Base-by-base conservation (phyloP, 164 flowering plant genomes). In the Dillenia turbinata region DNA sequence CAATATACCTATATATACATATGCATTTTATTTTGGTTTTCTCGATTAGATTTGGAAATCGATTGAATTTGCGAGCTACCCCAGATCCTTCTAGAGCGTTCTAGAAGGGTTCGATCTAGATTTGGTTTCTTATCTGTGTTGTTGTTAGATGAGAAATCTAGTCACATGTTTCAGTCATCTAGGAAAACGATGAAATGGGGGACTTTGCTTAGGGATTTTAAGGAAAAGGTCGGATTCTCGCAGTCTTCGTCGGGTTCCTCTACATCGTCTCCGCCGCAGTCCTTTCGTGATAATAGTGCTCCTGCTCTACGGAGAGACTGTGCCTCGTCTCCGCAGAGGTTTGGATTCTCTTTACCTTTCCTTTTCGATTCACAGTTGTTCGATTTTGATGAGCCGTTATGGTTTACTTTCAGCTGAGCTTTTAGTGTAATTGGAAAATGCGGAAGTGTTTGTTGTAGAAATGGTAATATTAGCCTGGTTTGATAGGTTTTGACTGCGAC, bases 121-220 rank as follows among this genome's bases (percentile, higher is more conserved):
- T 33, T 33, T 33, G 40, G 40, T 33, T 33, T 33, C 40, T 33
- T 33, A 33, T 33, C 40, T 33, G 40, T 4, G 64, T 47, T 55
- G 50, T 24, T 55, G 54, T 47, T 15, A 62, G 70, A 52, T 63
- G 66, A 52, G 63, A 59, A 79, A 70, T 55, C 60, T 33, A 33
- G 40, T 33, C 50, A n/a, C 64, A 75, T 81, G 85, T 79, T 83
- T 69, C 74, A 72, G 61, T 71, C 80, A 66, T 75, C 79, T 47
- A 65, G 81, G 67, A 70, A 70, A 83, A 83, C 87, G 73, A 94
- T 94, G 99, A 94, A 91, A 94, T 94, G 97, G 99, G 84, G 54
- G 47, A 65, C 96, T 82, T 85, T 94, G 93, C 87, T 94, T 75
- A 88, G 89, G 80, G 97, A 94, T 76, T 75, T 91, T 58, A 94